These are phyloP conservation scores for Claviceps humidiphila DNA, from an alignment of 2,329 filamentous ascomycete species.

Conservation along the genomic window DNA sequence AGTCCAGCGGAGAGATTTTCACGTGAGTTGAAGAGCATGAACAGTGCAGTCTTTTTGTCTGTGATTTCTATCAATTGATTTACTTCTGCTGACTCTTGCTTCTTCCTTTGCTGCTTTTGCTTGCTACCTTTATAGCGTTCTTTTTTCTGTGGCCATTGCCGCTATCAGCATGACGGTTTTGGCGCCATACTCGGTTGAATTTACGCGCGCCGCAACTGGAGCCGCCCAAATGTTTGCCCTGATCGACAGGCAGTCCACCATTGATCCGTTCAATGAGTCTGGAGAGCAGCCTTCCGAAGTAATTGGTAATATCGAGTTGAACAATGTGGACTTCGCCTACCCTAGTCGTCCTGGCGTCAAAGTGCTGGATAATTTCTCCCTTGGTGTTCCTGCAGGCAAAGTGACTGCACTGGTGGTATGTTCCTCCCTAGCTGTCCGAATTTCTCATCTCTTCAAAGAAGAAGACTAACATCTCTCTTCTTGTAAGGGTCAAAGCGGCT, in stretches of 20 bases:
- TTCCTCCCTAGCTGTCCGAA: too few species aligned
- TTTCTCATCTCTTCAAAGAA: background rate
- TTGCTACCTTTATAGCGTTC: conserved; percentile 14
- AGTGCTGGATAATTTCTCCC: conserved; percentile 28
- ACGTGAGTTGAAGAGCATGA: conserved; percentile 15
- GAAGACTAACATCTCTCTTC: background rate
- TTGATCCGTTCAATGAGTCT: conserved; percentile 16
- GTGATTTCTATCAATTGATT: background rate
- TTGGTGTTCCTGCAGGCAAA: conserved; percentile 31
- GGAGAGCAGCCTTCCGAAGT: conserved; percentile 10
- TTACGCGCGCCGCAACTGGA: conserved; percentile 23
- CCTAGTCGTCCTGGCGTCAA: conserved; percentile 28
- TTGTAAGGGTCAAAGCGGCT: conserved; percentile 24
- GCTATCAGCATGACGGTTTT: conserved; percentile 22
- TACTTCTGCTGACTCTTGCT: background rate
- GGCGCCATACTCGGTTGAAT: conserved; percentile 24
- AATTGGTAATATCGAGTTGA: conserved; percentile 22
- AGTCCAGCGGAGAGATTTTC: conserved; percentile 24
- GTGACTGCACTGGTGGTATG: conserved; percentile 27
- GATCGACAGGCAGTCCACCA: background rate
- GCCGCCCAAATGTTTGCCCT: conserved; percentile 10
- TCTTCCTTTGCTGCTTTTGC: background rate
- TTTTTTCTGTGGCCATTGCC: conserved; percentile 26
- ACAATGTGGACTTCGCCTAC: conserved; percentile 31
- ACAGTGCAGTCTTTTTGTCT: too few species aligned